Conservation (phyloP, 768 basidiomycete species). For the Trametes cinnabarina region DNA sequence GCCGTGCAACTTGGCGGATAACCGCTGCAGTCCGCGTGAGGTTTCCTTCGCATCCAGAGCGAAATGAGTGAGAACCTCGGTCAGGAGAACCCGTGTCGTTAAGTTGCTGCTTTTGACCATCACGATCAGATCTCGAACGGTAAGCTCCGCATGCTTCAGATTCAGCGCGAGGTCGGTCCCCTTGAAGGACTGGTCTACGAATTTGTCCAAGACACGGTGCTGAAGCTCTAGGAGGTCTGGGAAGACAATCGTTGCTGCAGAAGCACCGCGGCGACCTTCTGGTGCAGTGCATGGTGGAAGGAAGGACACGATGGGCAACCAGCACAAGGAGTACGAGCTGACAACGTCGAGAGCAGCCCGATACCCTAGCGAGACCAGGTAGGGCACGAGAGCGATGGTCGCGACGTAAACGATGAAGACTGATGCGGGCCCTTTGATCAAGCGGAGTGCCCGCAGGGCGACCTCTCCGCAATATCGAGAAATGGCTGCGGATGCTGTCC, state of each 20-base stretch:
- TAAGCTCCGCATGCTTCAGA: constrained; percentile 75
- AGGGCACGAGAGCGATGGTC: too few relatives aligned
- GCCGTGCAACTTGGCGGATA: constrained; percentile 63
- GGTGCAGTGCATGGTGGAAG: too few relatives aligned
- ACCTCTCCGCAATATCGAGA: too few relatives aligned
- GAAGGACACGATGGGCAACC: too few relatives aligned
- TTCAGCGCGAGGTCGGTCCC: constrained; percentile 59
- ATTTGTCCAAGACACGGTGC: constrained; percentile 56
- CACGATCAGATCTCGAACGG: constrained; percentile 60
- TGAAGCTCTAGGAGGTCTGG: constrained; percentile 57
- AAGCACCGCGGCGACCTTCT: too few relatives aligned
- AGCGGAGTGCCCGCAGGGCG: too few relatives aligned
- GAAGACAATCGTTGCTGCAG: constrained; percentile 39
- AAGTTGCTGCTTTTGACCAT: constrained; percentile 65
- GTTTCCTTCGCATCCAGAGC: constrained; percentile 57
- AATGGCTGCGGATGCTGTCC: too few relatives aligned
- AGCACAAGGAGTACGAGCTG: too few relatives aligned
- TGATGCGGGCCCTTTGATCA: too few relatives aligned
- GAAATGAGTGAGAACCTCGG: constrained; percentile 50
- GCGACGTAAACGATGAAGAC: too few relatives aligned
- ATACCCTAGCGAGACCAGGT: too few relatives aligned
- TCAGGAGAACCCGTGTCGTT: constrained; percentile 52
- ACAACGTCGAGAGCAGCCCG: too few relatives aligned
- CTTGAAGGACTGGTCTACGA: constrained; percentile 56
- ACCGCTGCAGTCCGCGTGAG: constrained; percentile 53